Conservation (phyloP, 345 rosid species). For the Crucihimalaya himalaica region DNA sequence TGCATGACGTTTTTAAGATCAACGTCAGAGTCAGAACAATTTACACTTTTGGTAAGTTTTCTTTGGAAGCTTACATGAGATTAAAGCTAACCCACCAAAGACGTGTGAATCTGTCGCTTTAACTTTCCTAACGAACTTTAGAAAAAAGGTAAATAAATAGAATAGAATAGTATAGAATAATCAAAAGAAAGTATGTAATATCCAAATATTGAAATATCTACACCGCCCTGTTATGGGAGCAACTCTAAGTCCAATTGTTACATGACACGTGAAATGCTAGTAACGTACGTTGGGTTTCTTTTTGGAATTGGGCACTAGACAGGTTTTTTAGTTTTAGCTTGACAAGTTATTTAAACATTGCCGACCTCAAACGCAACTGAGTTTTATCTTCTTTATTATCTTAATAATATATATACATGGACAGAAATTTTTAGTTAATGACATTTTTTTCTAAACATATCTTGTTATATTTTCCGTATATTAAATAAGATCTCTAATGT, state of each 20-base stretch:
- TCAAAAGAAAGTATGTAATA: neutral
- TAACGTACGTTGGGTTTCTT: no score
- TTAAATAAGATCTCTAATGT: neutral
- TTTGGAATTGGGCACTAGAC: no score
- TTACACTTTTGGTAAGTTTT: neutral
- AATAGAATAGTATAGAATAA: neutral
- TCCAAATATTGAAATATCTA: no score
- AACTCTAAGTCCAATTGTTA: no score
- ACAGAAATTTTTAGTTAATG: neutral
- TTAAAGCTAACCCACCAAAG: neutral
- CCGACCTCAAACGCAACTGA: slow-evolving; percentile 13
- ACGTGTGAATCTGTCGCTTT: slow-evolving; percentile 21
- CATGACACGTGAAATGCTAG: no score
- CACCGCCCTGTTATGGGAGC: no score
- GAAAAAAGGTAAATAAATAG: neutral
- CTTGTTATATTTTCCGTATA: neutral
- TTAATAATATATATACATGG: neutral
- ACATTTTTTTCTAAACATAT: neutral
- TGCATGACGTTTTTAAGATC: neutral
- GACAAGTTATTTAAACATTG: neutral
- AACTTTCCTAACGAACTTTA: slow-evolving; percentile 9
- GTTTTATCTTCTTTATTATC: neutral
- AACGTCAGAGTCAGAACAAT: neutral
- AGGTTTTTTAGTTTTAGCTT: no score
- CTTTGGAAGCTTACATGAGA: neutral